Evolutionary conservation across 768 basidiomycete species (phyloP).

Genomic region (Amyloporia xantha): DNA sequence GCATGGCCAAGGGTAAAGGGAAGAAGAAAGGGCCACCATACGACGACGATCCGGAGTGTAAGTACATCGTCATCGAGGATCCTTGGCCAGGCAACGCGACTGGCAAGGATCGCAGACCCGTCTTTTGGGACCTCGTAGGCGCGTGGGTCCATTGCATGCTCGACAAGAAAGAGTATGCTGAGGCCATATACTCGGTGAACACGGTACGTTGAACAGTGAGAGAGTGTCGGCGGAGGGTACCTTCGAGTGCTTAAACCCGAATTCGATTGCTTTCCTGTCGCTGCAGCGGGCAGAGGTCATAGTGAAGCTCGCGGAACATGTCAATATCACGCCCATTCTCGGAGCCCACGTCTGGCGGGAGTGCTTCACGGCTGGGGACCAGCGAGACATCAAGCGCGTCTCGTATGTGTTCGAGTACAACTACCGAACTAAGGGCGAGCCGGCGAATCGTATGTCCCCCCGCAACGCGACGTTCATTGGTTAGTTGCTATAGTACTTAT

Average conservation of each 20-base stretch:
- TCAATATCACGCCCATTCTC: conserved; percentile 16
- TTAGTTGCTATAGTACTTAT: neutral
- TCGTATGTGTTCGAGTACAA: conserved; percentile 24
- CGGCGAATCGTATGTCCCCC: conserved; percentile 15
- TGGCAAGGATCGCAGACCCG: conserved; percentile 9
- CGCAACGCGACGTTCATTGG: neutral
- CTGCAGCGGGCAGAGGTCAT: conserved; percentile 19
- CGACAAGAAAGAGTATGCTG: conserved; percentile 7
- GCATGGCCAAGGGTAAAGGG: too few relatives aligned
- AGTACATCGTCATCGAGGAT: conserved; percentile 22
- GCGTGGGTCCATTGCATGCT: conserved; percentile 21
- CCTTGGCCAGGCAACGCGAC: conserved; percentile 19
- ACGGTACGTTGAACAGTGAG: conserved; percentile 15
- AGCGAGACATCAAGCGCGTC: conserved; percentile 7
- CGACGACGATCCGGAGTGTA: conserved; percentile 19
- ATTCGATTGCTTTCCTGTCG: neutral
- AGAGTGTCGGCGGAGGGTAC: neutral
- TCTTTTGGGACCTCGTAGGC: conserved; percentile 16
- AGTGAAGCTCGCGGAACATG: conserved; percentile 15
- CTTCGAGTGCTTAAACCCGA: neutral
- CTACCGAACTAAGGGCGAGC: conserved; percentile 20
- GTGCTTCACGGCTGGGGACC: conserved; percentile 4
- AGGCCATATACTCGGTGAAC: conserved; percentile 15
- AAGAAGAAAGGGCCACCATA: conserved; percentile 22
- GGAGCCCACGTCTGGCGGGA: conserved; percentile 21